Evolutionary conservation across 2,329 filamentous ascomycete species (phyloP).

Genomic region (Microcyclosporella mali): DNA sequence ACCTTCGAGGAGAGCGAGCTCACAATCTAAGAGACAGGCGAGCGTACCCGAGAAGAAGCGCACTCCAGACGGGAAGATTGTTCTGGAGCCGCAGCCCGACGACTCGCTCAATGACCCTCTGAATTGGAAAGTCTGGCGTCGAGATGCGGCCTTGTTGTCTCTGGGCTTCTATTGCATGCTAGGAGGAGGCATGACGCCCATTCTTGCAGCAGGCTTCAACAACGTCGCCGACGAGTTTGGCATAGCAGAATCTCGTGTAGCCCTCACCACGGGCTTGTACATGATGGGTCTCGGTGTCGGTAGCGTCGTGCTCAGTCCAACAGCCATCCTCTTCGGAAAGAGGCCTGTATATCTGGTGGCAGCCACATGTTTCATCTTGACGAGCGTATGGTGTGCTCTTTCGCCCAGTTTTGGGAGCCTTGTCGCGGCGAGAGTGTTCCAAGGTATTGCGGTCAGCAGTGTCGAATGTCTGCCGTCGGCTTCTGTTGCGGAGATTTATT

Average conservation of each 20-base stretch:
- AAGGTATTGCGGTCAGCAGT: constrained; percentile 80
- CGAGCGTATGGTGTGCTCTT: constrained; percentile 77
- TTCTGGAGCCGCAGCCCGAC: constrained; percentile 86
- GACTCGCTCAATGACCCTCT: constrained; percentile 85
- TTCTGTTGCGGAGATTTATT: constrained; percentile 94
- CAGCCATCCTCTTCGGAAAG: constrained; percentile 86
- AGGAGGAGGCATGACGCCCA: constrained; percentile 84
- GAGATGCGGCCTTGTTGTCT: constrained; percentile 72
- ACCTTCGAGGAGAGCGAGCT: constrained; percentile 15
- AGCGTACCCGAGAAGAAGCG: constrained; percentile 55
- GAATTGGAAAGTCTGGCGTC: constrained; percentile 80
- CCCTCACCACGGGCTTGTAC: constrained; percentile 83
- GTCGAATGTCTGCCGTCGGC: constrained; percentile 90
- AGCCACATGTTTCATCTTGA: constrained; percentile 67
- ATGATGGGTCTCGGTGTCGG: constrained; percentile 91
- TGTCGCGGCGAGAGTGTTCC: constrained; percentile 74
- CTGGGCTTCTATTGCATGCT: constrained; percentile 90
- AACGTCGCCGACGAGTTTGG: constrained; percentile 63
- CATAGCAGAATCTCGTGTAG: constrained; percentile 65
- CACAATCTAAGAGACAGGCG: constrained; percentile 9
- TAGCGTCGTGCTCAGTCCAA: constrained; percentile 77
- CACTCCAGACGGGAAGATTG: constrained; percentile 74
- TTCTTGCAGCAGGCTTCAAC: constrained; percentile 84
- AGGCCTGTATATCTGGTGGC: constrained; percentile 80
- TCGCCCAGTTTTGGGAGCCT: constrained; percentile 76